Base-by-base conservation (phyloP, 345 rosid genomes). In the Firmiana major region DNA sequence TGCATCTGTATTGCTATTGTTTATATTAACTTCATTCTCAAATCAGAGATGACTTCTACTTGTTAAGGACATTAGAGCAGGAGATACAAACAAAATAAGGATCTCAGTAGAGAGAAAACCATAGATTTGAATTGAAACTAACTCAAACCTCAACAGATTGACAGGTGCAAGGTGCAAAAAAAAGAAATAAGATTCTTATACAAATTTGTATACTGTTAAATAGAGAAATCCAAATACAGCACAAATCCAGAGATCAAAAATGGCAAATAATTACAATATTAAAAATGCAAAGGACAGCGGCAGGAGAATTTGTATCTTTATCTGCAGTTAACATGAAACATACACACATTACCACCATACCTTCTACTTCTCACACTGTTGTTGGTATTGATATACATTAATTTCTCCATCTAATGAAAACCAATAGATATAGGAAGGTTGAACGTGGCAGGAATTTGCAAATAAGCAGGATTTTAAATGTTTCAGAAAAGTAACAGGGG, bases 91-190 rank as follows among this genome's bases (percentile, higher is more conserved):
- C 7, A 19, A 64, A 26, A 38, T 9, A 63, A 34, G 36, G 36
- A 63, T 63, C 43, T 34, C 67, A 36, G 40, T 3, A 36, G 40
- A 3, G 40, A 42, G 51, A 43, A n/a, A 40, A 17, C 13, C 24
- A 16, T 64, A 0, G 10, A 19, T 64, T 36, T 38, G 24, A 22
- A 43, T 34, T 16, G 13, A 51, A 36, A 34, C n/a, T n/a, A n/a
- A n/a, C n/a, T n/a, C n/a, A n/a, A n/a, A 34, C 97, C 96, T 94
- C 97, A 71, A 85, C 82, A 42, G 92, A 87, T 83, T 88, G 92
- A 77, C 82, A 79, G 84, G 94, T 92, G 90, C 87, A 88, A 71
- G 66, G 65, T 79, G 57, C 62, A 72, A 12, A 75, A n/a, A n/a
- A n/a, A n/a, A n/a, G n/a, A n/a, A n/a, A n/a, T n/a, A n/a, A 40